Conservation (phyloP, 306 rosid species). For the Sicyos edulis region DNA sequence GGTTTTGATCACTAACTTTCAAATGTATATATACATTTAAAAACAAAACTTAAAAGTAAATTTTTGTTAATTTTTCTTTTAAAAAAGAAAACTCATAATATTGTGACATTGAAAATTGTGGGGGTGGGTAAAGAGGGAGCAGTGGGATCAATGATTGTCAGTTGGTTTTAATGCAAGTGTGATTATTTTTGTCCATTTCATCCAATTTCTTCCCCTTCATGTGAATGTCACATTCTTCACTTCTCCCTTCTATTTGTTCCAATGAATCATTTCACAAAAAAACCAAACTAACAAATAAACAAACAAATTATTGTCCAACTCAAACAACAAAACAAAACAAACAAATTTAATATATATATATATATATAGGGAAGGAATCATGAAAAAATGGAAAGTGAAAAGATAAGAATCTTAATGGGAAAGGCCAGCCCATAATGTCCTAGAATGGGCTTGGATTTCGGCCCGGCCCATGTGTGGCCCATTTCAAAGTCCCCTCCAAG, state of each 20-base stretch:
- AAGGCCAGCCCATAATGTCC: background rate
- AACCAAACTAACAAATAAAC: background rate
- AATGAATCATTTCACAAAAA: conserved; percentile 5
- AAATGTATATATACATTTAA: too few species aligned
- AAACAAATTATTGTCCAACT: too few species aligned
- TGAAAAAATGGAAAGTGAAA: too few species aligned
- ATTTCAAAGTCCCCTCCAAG: too few species aligned
- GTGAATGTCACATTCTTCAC: conserved; percentile 16
- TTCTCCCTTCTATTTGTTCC: background rate
- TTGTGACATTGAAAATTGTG: too few species aligned
- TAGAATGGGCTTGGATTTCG: background rate
- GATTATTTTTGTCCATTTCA: background rate
- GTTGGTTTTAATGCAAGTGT: conserved; percentile 1
- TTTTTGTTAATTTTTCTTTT: too few species aligned
- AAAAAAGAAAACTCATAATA: too few species aligned
- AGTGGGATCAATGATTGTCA: conserved; percentile 7
- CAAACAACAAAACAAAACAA: too few species aligned
- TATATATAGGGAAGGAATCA: background rate
- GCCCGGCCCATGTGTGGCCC: background rate
- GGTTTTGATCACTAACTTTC: too few species aligned
- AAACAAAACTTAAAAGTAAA: too few species aligned
- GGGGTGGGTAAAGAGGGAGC: background rate
- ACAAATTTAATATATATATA: too few species aligned
- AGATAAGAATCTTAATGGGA: background rate
- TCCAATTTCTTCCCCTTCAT: background rate